Evolutionary conservation across 1,139 yeast species (phyloP), one percentile per base, ranked within the genome.

Genomic region (Pichia sp.): DNA sequence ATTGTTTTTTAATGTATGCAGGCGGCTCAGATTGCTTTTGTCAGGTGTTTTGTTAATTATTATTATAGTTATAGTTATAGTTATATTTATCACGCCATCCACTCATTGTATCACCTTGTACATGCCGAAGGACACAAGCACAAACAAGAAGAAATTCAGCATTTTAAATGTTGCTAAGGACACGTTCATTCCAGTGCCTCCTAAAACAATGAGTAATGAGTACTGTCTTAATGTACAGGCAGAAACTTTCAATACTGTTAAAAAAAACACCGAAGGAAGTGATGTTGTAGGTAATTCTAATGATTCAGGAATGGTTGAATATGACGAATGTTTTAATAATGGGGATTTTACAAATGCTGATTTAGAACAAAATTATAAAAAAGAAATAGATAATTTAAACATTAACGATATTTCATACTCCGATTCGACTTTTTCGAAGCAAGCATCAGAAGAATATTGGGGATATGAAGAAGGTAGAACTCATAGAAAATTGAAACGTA

Each of bases 131-230:
- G n/a, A n/a, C n/a, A n/a, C n/a, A n/a, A n/a, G n/a, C n/a, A 23
- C 19, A 10, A 16, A 7, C 15, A 21, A 2, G 24, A 31, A 11
- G 11, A 40, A 29, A 10, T 31, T 31, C 9, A 30, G 20, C 10
- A 8, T 41, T 1, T 15, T 45, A 7, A 25, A 24, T 11, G 23
- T 47, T 2, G 39, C 41, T 3, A 45, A 38, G 23, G 52, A 51
- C 22, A 50, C 53, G 0, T 51, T 51, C 24, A 32, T 51, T 3
- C 53, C 54, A 1, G 42, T 50, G 6, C 37, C 46, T 1, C 52
- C 50, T 16, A 28, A 16, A 6, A 34, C 24, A 9, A 21, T 33
- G 3, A 35, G 44, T 2, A 30, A 43, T 5, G 46, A 37, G 13
- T 37, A 40, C 3, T 35, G 38, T 6, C 36, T 45, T 22, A 48